These are phyloP conservation scores for Aspergillus ruber DNA, from an alignment of 2,329 filamentous ascomycete genomes.

Conservation along the genomic window DNA sequence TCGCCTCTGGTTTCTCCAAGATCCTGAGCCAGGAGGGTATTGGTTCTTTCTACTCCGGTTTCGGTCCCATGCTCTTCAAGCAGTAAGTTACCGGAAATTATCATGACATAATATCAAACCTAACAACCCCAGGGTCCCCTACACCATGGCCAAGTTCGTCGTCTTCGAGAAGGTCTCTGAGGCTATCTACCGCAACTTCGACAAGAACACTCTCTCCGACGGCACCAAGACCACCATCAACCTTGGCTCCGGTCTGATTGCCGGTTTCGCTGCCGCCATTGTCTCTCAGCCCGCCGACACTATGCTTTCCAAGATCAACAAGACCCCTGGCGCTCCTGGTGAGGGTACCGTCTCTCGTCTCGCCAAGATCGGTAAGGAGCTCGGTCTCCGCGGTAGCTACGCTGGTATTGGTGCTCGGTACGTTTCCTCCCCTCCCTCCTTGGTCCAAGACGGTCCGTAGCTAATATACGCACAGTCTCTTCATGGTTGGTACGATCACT, in stretches of 20 bases:
- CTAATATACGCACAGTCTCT: constrained; percentile 10
- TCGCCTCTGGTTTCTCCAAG: constrained; percentile 73
- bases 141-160: constrained; percentile 94
- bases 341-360: constrained; percentile 74
- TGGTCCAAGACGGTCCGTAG: not conserved
- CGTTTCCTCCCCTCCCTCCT: constrained; percentile 8
- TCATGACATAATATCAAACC: not conserved
- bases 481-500: constrained; percentile 60
- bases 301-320: constrained; percentile 95
- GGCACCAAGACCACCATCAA: constrained; percentile 72
- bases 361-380: constrained; percentile 82
- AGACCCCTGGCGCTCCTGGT: constrained; percentile 80
- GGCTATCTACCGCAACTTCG: constrained; percentile 59
- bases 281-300: constrained; percentile 88
- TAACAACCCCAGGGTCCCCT: constrained; percentile 60
- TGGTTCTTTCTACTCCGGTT: constrained; percentile 83
- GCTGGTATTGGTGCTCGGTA: constrained; percentile 70
- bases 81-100: constrained; percentile 51
- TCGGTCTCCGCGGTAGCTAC: constrained; percentile 72
- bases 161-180: constrained; percentile 86
- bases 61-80: constrained; percentile 81
- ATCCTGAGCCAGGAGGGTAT: constrained; percentile 76
- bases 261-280: constrained; percentile 78
- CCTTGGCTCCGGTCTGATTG: constrained; percentile 76
- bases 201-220: constrained; percentile 64